Base-by-base conservation (phyloP, 78 protist genomes). In the Isochrysis galbana region DNA sequence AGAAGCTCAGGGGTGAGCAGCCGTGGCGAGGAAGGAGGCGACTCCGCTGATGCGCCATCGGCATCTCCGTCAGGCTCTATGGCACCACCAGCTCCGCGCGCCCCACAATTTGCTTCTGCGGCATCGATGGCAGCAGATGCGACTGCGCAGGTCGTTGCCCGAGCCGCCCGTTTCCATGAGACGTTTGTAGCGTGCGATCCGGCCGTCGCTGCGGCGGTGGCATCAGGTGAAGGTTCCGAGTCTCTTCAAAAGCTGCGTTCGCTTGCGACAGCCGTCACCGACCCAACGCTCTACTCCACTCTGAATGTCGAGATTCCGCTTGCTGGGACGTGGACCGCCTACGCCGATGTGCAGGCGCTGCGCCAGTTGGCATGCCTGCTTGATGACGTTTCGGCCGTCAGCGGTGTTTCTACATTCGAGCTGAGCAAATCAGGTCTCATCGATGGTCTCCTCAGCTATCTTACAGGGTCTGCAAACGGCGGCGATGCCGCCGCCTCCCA, bases 351-450 rank as follows among this genome's bases (percentile, higher is more conserved):
- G 1, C 21, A 0, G 39, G 87, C 51, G 87, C 51, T 78, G 36
- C 87, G 34, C 19, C 55, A 44, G 23, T 38, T 80, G 17, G 88
- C 55, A 36, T 0, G 38, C 41, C n/a, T 80, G 88, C 88, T 80
- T n/a, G 11, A 0, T 7, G 29, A 36, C 22, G 32, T 22, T 25
- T 23, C 2, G 23, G 32, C 1, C n/a, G n/a, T n/a, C n/a, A n/a
- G n/a, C n/a, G 88, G 88, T 39, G 41, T 84, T 26, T 7, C 89
- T 21, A 84, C 89, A 5, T 84, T 45, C 69, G 89, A 84, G 89
- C 44, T 84, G 22, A 39, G 46, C 19, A 32, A 7, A 17, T 84
- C 89, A 4, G 89, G 89, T 32, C 17, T 84, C 41, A 2, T 84
- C 45, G 70, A n/a, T 0, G 89, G 72, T 29, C 44, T 84, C 41